Evolutionary conservation across 495 filamentous ascomycete genomes (phyloP), one percentile per base, ranked within the genome.

Genomic region (Talaromyces liani): DNA sequence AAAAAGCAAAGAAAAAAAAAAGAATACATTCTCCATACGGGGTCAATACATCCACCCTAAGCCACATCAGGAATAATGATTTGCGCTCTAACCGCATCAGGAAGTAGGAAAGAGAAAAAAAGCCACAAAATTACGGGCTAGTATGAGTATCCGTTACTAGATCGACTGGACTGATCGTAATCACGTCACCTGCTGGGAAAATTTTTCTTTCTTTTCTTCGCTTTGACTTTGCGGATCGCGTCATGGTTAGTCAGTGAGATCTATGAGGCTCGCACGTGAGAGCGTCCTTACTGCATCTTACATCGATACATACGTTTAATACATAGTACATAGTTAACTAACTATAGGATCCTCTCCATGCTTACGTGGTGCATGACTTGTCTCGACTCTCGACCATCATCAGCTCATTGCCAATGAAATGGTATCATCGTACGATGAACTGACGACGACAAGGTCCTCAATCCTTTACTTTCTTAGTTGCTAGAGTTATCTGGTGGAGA

Each of bases 31-130:
- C 36, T 41, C 36, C 45, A 2, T 49, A 49, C 45, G 18, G 45
- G 6, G 45, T 49, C 45, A 49, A 18, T 49, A 49, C 45, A 49
- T 4, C 4, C 6, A 2, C 36, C 36, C 6, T 10, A 16, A 41
- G 1, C 36, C 36, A 41, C 36, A 49, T 27, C 22, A 56, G 53
- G 27, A 24, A 56, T 6, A n/a, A 56, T 56, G 53, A 56, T 56
- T 24, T 61, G 24, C 59, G 34, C n/a, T 24, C 41, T 62, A 53
- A 5, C 60, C 60, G 4, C 1, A 62, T 49, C 12, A 51, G 60
- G 60, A 47, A 62, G 60, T 45, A 49, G 47, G 18, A 12, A 24
- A 24, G 60, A 62, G 60, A 62, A 62, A 53, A 25, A 6, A 12
- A 29, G 10, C 24, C 18, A 54, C 12, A 25, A 54, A 56, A 56